Evolutionary conservation across 176 grass and related monocot species (phyloP), one percentile per base, ranked within the genome.

Genomic region (Puccinellia tenuiflora): DNA sequence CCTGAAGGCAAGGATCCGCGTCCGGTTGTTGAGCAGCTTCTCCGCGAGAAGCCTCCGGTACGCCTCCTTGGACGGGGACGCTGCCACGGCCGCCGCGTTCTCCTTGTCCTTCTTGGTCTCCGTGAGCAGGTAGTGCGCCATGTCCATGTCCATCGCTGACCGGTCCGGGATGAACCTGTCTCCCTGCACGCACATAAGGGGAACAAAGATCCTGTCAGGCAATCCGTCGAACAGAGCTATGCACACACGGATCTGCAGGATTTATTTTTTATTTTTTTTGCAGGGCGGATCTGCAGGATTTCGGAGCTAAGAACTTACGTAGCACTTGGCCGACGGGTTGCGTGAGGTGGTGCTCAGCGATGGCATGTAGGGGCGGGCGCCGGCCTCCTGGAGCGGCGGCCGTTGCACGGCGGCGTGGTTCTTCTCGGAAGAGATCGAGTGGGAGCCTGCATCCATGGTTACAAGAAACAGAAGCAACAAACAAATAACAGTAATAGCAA

Each of bases 81-180:
- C 74, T 29, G 22, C 24, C 8, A 71, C 9, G 6, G 17, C 81
- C 20, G 68, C 83, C 31, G 71, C 20, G 80, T 94, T 94, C 86
- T 94, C 86, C 84, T 94, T 94, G 79, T 94, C 81, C 81, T 87
- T 94, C 62, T 12, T 89, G 66, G 80, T 40, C 59, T 91, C 83
- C 8, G 86, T 94, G 31, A 94, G 89, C 65, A 94, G 79, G 81
- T 91, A 94, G 66, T 94, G 87, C 24, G 92, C 84, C 63, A 94
- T 74, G 86, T 94, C 92, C 79, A 94, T 88, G 78, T 94, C 92
- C 86, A 91, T 94, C 21, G 86, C 88, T 25, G 86, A 94, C 29
- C 89, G 75, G 77, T 91, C 86, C 13, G 92, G 92, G 34, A 94
- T 94, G 57, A 94, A 94, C 52, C 86, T 91, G 21, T 94, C 92